Percentiles rank a stretch among this genome's conserved stretches.
These are phyloP conservation scores for Tetracentron sinense DNA, from an alignment of 164 flowering plant species.

Conservation along the genomic window DNA sequence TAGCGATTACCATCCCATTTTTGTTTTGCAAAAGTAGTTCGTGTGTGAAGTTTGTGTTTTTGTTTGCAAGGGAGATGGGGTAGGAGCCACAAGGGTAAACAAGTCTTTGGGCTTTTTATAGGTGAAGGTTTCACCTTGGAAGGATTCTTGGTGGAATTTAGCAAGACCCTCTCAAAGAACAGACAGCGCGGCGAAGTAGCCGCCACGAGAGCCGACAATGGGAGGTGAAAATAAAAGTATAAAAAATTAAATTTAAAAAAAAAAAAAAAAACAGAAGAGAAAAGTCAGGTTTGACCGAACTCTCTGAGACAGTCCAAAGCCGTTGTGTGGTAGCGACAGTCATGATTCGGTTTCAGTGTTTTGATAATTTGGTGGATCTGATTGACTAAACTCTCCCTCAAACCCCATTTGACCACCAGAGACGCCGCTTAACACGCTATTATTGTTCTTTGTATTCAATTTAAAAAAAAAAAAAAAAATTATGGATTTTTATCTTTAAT, in stretches of 20 bases:
- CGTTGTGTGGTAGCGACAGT: slow-evolving; percentile 31
- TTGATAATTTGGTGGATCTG: slow-evolving; percentile 19
- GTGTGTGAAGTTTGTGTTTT: too few species aligned
- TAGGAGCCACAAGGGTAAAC: too few species aligned
- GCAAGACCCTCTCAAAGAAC: not conserved
- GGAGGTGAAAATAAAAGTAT: not conserved
- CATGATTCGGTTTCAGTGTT: slow-evolving; percentile 31
- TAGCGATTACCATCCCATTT: too few species aligned
- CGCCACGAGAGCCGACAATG: slow-evolving; percentile 20
- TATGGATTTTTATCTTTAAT: not conserved
- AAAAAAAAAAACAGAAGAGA: not conserved
- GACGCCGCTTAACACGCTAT: slow-evolving; percentile 34
- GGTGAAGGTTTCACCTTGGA: too few species aligned
- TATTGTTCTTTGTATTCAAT: not conserved
- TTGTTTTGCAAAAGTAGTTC: too few species aligned
- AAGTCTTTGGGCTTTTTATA: too few species aligned
- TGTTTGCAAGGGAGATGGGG: too few species aligned
- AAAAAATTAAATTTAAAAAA: not conserved
- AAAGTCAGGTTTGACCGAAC: slow-evolving; percentile 26
- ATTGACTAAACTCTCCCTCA: slow-evolving; percentile 4
- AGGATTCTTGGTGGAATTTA: not conserved
- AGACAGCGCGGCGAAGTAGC: not conserved
- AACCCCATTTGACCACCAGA: slow-evolving; percentile 17
- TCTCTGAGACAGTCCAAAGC: slow-evolving; percentile 16
- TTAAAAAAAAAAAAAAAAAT: too few species aligned